A percentile compares a stretch with the other conserved stretches of the same genome.
Conservation (phyloP, 768 basidiomycete genomes). For the Phallus indusiatus region DNA sequence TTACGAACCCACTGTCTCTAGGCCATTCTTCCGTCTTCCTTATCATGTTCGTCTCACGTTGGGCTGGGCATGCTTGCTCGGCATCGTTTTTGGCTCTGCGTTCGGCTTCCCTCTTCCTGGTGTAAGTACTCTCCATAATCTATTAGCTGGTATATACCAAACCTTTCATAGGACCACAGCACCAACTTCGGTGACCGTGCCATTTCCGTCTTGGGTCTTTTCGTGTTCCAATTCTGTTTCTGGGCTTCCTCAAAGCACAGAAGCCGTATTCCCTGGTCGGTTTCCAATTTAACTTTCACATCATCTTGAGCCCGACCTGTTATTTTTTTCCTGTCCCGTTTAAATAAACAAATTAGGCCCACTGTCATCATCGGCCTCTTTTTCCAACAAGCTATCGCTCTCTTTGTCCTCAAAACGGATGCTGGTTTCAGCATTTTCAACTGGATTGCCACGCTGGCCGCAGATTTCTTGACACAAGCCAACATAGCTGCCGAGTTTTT, state of each 20-base stretch:
- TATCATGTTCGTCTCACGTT: constrained; percentile 45
- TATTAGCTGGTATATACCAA: constrained; percentile 10
- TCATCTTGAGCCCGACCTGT: not conserved
- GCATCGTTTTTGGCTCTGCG: constrained; percentile 74
- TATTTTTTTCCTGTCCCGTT: not conserved
- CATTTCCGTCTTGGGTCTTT: constrained; percentile 71
- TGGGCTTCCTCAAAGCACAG: constrained; percentile 58
- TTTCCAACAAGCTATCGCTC: constrained; percentile 74
- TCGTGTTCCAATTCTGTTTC: constrained; percentile 72
- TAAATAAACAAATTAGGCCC: constrained; percentile 36
- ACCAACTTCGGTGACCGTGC: constrained; percentile 71
- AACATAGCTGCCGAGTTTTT: constrained; percentile 72
- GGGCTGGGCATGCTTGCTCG: constrained; percentile 73
- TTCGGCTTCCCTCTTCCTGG: constrained; percentile 63
- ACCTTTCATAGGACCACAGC: constrained; percentile 25
- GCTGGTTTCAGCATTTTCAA: constrained; percentile 80
- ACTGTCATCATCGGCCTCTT: constrained; percentile 85
- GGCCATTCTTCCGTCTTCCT: constrained; percentile 57
- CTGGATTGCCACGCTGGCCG: constrained; percentile 72
- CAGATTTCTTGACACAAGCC: constrained; percentile 68
- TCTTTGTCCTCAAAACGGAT: constrained; percentile 79
- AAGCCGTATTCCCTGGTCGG: constrained; percentile 61
- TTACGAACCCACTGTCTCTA: constrained; percentile 57
- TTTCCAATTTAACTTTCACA: constrained; percentile 10
- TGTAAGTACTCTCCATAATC: constrained; percentile 27